Evolutionary conservation across 2,329 filamentous ascomycete genomes (phyloP).

Genomic region (Ophiosphaerella herpotricha): DNA sequence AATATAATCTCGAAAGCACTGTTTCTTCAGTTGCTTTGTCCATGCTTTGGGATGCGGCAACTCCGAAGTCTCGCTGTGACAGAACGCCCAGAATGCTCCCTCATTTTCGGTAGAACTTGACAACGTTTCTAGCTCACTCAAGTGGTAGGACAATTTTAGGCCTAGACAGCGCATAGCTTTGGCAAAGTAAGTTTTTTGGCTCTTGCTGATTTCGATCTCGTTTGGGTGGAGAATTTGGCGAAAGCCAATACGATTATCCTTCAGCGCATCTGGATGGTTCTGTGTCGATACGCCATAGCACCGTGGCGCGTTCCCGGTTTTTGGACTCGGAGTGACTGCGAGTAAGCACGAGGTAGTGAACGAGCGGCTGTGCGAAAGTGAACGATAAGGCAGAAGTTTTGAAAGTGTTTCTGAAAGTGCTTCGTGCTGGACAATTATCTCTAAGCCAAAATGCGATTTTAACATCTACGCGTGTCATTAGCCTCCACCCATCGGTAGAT

Average conservation of each 20-base stretch:
- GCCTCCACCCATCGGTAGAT: background rate
- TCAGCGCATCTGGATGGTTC: background rate
- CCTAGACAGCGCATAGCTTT: background rate
- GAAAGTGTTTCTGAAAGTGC: background rate
- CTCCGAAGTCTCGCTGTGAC: background rate
- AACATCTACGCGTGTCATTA: background rate
- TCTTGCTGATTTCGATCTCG: background rate
- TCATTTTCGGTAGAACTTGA: background rate
- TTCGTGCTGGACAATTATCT: conserved; percentile 8
- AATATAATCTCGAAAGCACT: background rate
- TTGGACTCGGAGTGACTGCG: background rate
- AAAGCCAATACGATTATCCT: background rate
- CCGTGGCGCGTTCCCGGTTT: background rate
- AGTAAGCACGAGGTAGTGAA: conserved; percentile 6
- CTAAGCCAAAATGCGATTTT: conserved; percentile 5
- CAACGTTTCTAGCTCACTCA: background rate
- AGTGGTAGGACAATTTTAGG: background rate
- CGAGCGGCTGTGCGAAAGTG: background rate
- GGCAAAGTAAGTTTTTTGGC: background rate
- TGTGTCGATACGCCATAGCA: background rate
- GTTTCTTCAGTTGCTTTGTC: background rate
- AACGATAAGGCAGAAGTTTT: background rate
- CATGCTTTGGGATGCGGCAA: background rate
- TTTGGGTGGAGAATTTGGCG: background rate
- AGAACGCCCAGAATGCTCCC: background rate